Base-by-base conservation (phyloP, 2,329 filamentous ascomycete species). In the Aspergillus ochraceoroseus region DNA sequence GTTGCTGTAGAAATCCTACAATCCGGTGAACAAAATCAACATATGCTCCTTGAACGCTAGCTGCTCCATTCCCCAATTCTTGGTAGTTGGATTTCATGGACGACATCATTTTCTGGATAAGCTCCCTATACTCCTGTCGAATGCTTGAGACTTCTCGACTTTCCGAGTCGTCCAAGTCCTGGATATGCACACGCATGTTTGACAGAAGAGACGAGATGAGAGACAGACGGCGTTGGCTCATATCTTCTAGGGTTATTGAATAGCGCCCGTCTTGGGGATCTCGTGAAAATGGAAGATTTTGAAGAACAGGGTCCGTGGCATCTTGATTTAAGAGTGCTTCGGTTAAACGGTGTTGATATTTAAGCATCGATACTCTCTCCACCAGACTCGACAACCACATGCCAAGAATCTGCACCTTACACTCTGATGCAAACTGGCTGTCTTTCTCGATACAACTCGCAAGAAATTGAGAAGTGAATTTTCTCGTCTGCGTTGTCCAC, bases 51-150 rank as follows among this genome's bases (percentile, higher is more conserved):
- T 71, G 70, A 2, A 53, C 55, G 30, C 55, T 46, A 17, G 55
- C 51, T 25, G 51, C 41, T 6, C 56, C 55, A 28, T 53, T 62
- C 3, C 68, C 66, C 4, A 79, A 62, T 44, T 79, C 75, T 42
- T 73, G 68, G 44, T 80, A 82, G 43, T 80, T 80, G 25, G 62
- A 62, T 54, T 76, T 79, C 77, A 83, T 81, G 1, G 73, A 65
- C 5, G 61, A 62, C 79, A 82, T 82, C 43, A 81, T 55, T n/a
- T 66, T 60, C 43, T 71, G 70, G 6, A 82, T 64, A 28, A 79
- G 64, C 7, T 70, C 63, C 1, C 63, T 64, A 49, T 79, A 80
- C 20, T 67, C 63, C 39, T 67, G 63, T 15, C 54, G 58, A 9
- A 48, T 49, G n/a, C 35, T 51, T 36, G 66, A 70, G 7, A 71